Evolutionary conservation across 257 asterid genomes (phyloP).

Genomic region (Nicotiana noctiflora): DNA sequence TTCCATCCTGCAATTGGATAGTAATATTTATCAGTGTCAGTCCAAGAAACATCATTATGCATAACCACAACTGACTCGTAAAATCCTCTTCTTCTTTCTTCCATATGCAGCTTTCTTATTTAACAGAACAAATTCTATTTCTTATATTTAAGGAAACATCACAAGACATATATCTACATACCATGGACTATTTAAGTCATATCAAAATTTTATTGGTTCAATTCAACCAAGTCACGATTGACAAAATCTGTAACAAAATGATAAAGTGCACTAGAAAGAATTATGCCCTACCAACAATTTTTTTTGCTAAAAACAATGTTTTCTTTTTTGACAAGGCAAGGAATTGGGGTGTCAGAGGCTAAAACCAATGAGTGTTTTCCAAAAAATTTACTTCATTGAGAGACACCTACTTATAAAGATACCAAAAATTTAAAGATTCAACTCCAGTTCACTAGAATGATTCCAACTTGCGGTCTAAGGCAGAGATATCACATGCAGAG

Average conservation of each 20-base stretch:
- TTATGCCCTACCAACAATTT: neutral
- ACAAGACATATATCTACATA: neutral
- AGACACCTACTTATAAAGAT: neutral
- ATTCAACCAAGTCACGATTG: neutral
- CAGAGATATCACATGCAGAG: neutral
- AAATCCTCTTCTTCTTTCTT: neutral
- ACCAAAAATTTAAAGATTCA: neutral
- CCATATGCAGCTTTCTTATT: neutral
- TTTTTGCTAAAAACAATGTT: neutral
- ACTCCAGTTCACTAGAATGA: neutral
- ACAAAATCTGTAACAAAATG: neutral
- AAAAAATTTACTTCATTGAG: neutral
- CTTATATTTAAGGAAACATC: neutral
- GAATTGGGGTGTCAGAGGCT: too few relatives aligned
- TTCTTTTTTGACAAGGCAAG: too few relatives aligned
- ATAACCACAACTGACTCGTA: too few relatives aligned
- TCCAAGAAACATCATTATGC: neutral
- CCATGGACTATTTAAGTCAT: neutral
- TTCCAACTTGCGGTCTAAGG: neutral
- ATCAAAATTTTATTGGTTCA: neutral
- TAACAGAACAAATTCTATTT: neutral
- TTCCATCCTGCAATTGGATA: slow-evolving; percentile 60
- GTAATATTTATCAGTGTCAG: neutral
- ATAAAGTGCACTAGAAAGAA: too few relatives aligned
- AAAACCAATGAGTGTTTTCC: neutral